A percentile compares a stretch with the other conserved stretches of the same genome.
Conservation (phyloP, 2,329 filamentous ascomycete genomes). For the Didymella exigua region DNA sequence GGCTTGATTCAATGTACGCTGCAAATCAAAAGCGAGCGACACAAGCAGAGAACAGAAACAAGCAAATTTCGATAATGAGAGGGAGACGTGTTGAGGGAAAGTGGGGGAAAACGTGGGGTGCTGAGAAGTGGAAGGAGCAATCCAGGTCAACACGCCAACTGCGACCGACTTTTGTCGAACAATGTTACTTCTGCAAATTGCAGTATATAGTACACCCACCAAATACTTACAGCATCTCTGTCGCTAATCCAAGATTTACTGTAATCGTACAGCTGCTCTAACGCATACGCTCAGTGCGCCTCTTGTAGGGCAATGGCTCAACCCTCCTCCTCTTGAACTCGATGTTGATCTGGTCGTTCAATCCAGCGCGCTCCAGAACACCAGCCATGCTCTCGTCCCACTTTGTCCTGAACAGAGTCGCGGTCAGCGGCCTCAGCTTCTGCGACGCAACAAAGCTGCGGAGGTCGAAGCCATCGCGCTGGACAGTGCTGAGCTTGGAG, state of each 20-base stretch:
- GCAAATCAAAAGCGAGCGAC: not conserved
- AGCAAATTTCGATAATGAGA: not conserved
- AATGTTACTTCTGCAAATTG: constrained; percentile 15
- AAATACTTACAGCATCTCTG: constrained; percentile 21
- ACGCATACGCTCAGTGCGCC: constrained; percentile 58
- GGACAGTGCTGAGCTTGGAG: constrained; percentile 75
- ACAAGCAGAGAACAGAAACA: not conserved
- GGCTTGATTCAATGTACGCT: not conserved
- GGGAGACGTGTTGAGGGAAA: not conserved
- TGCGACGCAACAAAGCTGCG: constrained; percentile 76
- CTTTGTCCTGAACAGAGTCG: constrained; percentile 82
- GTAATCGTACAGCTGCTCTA: constrained; percentile 26
- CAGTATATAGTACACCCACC: constrained; percentile 28
- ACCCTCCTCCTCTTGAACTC: constrained; percentile 84
- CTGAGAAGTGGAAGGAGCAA: constrained; percentile 9
- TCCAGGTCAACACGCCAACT: not conserved
- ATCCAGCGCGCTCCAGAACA: constrained; percentile 80
- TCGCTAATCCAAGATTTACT: constrained; percentile 6
- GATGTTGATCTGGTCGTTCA: constrained; percentile 73
- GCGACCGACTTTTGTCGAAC: not conserved
- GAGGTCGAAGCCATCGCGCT: constrained; percentile 73
- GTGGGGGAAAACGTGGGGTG: not conserved
- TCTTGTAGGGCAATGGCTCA: constrained; percentile 69
- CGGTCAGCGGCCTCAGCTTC: constrained; percentile 74
- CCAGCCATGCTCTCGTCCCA: constrained; percentile 89